These are phyloP conservation scores for Picea abies DNA, from an alignment of 83 land plant genomes.

Conservation along the genomic window DNA sequence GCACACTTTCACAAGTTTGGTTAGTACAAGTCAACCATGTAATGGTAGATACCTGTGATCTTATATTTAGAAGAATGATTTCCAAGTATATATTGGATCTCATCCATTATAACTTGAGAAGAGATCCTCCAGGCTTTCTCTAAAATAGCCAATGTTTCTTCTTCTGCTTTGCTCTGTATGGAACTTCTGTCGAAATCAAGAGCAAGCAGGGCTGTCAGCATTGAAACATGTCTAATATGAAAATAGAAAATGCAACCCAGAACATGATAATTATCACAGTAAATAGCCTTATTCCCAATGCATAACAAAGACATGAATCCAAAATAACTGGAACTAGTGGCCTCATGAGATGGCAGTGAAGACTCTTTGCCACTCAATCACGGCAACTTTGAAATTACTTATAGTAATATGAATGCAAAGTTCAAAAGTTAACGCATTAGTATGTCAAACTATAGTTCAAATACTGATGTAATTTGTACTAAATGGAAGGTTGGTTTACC, in stretches of 20 bases:
- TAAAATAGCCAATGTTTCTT: constrained; percentile 82
- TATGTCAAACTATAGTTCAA: not conserved
- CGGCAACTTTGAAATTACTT: not conserved
- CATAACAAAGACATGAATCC: not conserved
- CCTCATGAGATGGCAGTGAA: not conserved
- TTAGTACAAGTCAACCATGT: constrained; percentile 5
- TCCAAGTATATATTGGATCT: not conserved
- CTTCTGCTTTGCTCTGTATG: constrained; percentile 37
- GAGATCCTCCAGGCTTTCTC: not conserved
- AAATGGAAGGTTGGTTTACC: constrained; percentile 27
- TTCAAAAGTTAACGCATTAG: not conserved
- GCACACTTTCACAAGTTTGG: not conserved
- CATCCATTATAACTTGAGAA: not conserved
- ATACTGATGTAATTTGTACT: not conserved
- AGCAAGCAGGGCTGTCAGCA: not conserved
- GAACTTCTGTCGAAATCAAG: constrained; percentile 36
- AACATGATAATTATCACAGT: not conserved
- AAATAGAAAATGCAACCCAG: not conserved
- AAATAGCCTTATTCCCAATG: not conserved
- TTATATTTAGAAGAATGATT: not conserved
- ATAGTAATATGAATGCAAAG: not conserved
- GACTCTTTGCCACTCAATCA: not conserved
- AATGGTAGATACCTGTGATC: not conserved
- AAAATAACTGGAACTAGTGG: not conserved
- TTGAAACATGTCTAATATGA: not conserved